These are phyloP conservation scores for Ceratopteris richardii DNA, from an alignment of 75 land plant species.

Conservation along the genomic window DNA sequence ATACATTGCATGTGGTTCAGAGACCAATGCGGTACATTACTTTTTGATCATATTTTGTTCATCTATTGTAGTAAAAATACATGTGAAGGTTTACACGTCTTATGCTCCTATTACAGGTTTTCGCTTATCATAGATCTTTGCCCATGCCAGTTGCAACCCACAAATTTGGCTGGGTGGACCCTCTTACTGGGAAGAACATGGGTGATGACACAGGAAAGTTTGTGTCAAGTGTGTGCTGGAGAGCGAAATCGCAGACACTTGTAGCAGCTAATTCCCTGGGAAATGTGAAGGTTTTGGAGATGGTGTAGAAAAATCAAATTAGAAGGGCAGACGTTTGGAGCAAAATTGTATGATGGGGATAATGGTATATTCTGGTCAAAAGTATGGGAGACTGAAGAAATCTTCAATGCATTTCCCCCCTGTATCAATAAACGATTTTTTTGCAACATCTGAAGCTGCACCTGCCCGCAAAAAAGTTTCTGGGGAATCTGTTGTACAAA, in stretches of 20 bases:
- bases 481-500: no score
- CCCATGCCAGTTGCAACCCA: constrained; percentile 89
- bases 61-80: not conserved
- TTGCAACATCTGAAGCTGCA: no score
- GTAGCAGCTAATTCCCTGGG: constrained; percentile 94
- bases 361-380: no score
- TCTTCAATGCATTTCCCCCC: no score
- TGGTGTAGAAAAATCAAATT: constrained; percentile 10
- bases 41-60: not conserved
- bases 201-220: constrained; percentile 78
- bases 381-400: no score
- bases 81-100: not conserved
- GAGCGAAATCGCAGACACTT: constrained; percentile 70
- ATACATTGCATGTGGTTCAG: constrained; percentile 96
- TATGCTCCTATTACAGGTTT: constrained; percentile 44
- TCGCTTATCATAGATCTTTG: constrained; percentile 67
- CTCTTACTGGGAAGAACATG: constrained; percentile 69
- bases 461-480: no score
- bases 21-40: constrained; percentile 69
- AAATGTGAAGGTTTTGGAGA: constrained; percentile 70
- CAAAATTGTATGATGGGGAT: no score
- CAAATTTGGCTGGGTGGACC: constrained; percentile 86
- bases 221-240: constrained; percentile 98
- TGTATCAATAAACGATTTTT: no score
- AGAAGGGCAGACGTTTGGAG: no score